Base-by-base conservation (phyloP, 169 alveolate genomes). In the Plasmodium falciparum region DNA sequence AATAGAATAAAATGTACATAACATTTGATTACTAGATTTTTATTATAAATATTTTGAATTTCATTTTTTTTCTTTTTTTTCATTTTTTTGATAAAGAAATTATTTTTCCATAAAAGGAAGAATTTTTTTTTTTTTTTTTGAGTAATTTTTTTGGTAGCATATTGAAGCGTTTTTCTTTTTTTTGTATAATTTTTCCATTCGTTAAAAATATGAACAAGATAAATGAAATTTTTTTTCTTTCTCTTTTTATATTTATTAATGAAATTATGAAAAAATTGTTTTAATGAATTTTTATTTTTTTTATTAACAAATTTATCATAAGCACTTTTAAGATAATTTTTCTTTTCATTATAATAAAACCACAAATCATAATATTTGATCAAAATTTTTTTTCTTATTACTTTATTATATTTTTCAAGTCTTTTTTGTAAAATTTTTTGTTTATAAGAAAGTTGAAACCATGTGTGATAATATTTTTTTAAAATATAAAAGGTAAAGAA, bases 171-270 rank as follows among this genome's bases (percentile, higher is more conserved):
- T 56, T 2, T 76, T 33, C 63, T 70, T 43, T 15, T 76, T 22
- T 76, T 6, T 24, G 89, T 45, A 58, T 63, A 76, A 56, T 67
- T 65, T 65, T 70, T 76, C 89, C 89, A 76, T 43, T 76, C 89
- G 24, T 67, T 76, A 65, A 76, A 58, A 50, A 76, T 76, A 76
- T 76, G 89, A 13, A 76, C 45, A 65, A 33, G 45, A 2, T 76
- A 76, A 63, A 76, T 76, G 45, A 76, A 76, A 76, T 63, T 22
- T 65, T 63, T 76, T 65, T 76, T 76, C 49, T 63, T 76, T 47
- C 29, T 76, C 13, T 65, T 76, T 65, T 49, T 76, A 52, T 76
- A 76, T 76, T 76, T 76, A 69, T 70, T 63, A 29, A 63, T 12
- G 70, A 74, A 76, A 39, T 45, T 39, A 58, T 65, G 63, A 24